A percentile compares a stretch with the other conserved stretches of the same genome.
Evolutionary conservation across 2,329 filamentous ascomycete species (phyloP).

Genomic region (Aspergillus sclerotialis): DNA sequence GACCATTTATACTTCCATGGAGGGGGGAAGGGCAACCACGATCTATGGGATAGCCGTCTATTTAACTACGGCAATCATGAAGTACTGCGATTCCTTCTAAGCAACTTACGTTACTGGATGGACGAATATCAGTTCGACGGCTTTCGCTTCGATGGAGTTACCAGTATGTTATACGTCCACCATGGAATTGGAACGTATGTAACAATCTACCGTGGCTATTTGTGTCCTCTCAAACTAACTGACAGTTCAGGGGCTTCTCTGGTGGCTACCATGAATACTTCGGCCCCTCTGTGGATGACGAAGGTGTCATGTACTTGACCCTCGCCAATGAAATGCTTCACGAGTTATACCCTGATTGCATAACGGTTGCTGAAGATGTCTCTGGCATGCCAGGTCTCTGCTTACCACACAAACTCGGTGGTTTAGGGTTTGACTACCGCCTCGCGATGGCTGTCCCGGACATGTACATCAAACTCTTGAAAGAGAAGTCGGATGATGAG

Average conservation of each 20-base stretch:
- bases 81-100: conserved; percentile 89
- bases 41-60: conserved; percentile 90
- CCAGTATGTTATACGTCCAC: conserved; percentile 93
- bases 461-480: conserved; percentile 98
- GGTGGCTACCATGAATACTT: conserved; percentile 99
- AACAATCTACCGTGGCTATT: not conserved
- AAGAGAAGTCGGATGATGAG: conserved; percentile 81
- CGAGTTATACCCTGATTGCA: conserved; percentile 74
- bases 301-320: conserved; percentile 92
- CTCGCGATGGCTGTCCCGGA: conserved; percentile 97
- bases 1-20: conserved; percentile 95
- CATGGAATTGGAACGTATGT: conserved; percentile 94
- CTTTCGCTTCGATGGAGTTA: conserved; percentile 96
- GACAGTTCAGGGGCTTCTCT: conserved; percentile 68
- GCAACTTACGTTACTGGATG: conserved; percentile 98
- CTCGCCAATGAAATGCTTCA: conserved; percentile 95
- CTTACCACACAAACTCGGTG: conserved; percentile 74
- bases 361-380: conserved; percentile 94
- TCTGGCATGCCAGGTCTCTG: conserved; percentile 98
- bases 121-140: conserved; percentile 95
- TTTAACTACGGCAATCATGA: conserved; percentile 98
- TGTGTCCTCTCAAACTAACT: conserved; percentile 2
- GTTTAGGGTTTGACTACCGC: conserved; percentile 94
- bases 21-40: conserved; percentile 76
- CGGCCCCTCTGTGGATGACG: conserved; percentile 78